Conservation (phyloP, 139 green algal genomes). For the Micractinium conductrix region DNA sequence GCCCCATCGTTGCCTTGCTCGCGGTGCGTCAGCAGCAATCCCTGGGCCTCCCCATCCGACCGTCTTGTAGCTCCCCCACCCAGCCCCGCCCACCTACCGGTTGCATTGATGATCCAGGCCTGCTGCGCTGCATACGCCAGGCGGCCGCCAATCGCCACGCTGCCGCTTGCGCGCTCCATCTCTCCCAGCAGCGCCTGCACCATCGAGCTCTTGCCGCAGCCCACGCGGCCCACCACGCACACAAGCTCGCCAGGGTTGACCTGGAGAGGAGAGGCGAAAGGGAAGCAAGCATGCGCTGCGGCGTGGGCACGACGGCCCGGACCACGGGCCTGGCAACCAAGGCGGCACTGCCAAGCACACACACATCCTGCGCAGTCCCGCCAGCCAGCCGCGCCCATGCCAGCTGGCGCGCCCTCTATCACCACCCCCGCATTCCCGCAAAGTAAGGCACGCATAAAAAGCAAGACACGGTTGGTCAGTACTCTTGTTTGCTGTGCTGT, state of each 20-base stretch:
- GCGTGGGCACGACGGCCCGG: neutral
- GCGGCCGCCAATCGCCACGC: slow-evolving; percentile 50
- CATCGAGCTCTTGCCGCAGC: slow-evolving; percentile 82
- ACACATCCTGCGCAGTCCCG: too few species aligned
- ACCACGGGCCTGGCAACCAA: too few species aligned
- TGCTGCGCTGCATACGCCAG: slow-evolving; percentile 86
- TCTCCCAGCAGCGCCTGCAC: slow-evolving; percentile 80
- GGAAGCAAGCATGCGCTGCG: neutral
- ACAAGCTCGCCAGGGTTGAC: slow-evolving; percentile 72
- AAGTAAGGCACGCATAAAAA: too few species aligned
- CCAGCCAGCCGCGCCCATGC: too few species aligned
- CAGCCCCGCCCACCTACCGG: slow-evolving; percentile 4
- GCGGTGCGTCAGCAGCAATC: too few species aligned
- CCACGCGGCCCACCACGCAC: slow-evolving; percentile 83
- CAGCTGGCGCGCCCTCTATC: too few species aligned
- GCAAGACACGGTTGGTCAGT: too few species aligned
- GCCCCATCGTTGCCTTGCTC: too few species aligned
- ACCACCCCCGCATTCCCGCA: too few species aligned
- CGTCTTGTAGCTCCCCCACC: neutral
- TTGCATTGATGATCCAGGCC: slow-evolving; percentile 94
- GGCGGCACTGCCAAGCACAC: too few species aligned
- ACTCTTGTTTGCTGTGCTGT: too few species aligned
- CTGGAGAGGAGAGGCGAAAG: slow-evolving; percentile 21
- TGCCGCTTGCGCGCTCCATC: slow-evolving; percentile 55
- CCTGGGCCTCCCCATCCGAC: neutral